A percentile compares a stretch with the other conserved stretches of the same genome.
Evolutionary conservation across 345 rosid species (phyloP).

Genomic region (Brassica cretica): DNA sequence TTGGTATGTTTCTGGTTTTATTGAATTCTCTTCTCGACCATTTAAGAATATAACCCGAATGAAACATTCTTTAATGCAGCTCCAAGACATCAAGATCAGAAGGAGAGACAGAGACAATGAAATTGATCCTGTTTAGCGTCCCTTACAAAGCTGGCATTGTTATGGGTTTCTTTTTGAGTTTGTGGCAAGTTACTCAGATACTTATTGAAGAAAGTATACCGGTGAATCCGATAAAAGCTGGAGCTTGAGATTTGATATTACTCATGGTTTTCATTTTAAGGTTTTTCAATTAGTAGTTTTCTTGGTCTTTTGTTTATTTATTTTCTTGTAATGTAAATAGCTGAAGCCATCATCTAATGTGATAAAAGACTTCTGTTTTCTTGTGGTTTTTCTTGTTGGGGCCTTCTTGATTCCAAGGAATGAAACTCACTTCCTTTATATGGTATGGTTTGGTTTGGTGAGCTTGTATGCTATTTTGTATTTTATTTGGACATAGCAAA

Average conservation of each 20-base stretch:
- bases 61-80: slow-evolving; percentile 46
- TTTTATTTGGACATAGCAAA: background rate
- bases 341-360: slow-evolving; percentile 16
- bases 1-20: slow-evolving; percentile 46
- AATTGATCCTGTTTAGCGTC: slow-evolving; percentile 49
- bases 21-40: background rate
- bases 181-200: background rate
- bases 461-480: too few relatives aligned
- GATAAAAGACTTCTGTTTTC: background rate
- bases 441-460: background rate
- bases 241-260: slow-evolving; percentile 13
- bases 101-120: slow-evolving; percentile 60
- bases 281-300: background rate
- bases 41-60: background rate
- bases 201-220: slow-evolving; percentile 17
- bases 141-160: slow-evolving; percentile 1
- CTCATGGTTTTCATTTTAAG: background rate
- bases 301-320: background rate
- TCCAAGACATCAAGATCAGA: slow-evolving; percentile 61
- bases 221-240: background rate
- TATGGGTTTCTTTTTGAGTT: background rate
- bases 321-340: slow-evolving; percentile 19
- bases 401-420: background rate
- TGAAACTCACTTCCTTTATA: background rate
- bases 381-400: background rate